Conservation (phyloP, 108 stramenopile species). For the Licmophora abbreviata region DNA sequence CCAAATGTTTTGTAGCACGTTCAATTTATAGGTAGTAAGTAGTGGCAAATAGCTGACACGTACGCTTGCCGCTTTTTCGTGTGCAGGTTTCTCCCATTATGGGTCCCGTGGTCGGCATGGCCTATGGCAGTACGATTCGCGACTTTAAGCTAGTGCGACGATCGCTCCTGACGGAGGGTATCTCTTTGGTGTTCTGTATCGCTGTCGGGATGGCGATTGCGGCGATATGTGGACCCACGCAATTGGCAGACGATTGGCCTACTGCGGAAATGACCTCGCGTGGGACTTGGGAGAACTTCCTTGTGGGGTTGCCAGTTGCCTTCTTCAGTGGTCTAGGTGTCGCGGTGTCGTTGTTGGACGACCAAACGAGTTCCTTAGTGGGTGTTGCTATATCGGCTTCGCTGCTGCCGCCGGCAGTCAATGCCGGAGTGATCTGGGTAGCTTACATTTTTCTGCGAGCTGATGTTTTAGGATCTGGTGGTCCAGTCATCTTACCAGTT, state of each 20-base stretch:
- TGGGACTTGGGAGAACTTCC: slow-evolving; percentile 27
- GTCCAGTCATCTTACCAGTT: background rate
- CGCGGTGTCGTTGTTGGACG: slow-evolving; percentile 61
- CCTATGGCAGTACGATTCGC: slow-evolving; percentile 57
- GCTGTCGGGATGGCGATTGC: slow-evolving; percentile 47
- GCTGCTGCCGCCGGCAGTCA: slow-evolving; percentile 72
- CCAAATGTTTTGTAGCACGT: no score
- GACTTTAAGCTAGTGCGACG: slow-evolving; percentile 45
- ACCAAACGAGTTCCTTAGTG: slow-evolving; percentile 68
- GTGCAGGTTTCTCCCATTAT: slow-evolving; percentile 70
- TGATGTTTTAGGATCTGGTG: background rate
- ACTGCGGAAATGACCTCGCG: slow-evolving; percentile 60
- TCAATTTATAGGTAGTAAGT: no score
- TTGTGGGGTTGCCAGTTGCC: slow-evolving; percentile 66
- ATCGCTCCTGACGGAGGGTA: slow-evolving; percentile 41
- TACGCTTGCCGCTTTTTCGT: no score
- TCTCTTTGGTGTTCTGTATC: slow-evolving; percentile 56
- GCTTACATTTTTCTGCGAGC: background rate
- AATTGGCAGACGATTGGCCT: slow-evolving; percentile 32
- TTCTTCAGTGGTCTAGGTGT: slow-evolving; percentile 87
- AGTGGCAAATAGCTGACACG: no score
- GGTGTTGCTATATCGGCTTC: slow-evolving; percentile 86
- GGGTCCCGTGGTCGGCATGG: slow-evolving; percentile 37
- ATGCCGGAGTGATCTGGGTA: slow-evolving; percentile 6
- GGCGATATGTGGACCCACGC: slow-evolving; percentile 13